Evolutionary conservation across 441 rosid species (phyloP).

Genomic region (Pelargonium myrrhifolium): DNA sequence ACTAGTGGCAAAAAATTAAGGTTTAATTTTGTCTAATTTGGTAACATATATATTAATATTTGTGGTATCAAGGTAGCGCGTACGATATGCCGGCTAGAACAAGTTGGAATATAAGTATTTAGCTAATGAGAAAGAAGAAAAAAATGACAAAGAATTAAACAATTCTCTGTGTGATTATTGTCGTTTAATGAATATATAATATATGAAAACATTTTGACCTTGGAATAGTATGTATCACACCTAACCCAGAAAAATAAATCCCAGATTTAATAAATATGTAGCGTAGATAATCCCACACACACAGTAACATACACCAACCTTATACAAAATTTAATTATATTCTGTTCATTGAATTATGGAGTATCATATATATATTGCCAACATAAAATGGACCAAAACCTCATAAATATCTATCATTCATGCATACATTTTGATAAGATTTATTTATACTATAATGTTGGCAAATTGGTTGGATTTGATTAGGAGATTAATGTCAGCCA

Average conservation of each 20-base stretch:
- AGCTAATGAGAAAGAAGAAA: constrained; percentile 2
- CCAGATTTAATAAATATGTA: background rate
- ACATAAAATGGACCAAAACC: no score
- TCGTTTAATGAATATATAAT: constrained; percentile 17
- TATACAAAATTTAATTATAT: background rate
- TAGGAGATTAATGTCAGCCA: constrained; percentile 1
- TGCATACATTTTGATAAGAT: no score
- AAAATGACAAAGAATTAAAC: background rate
- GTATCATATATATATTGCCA: no score
- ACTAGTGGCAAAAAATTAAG: no score
- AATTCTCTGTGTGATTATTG: background rate
- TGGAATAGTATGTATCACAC: constrained; percentile 16
- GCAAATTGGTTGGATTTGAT: constrained; percentile 16
- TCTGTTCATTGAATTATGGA: background rate
- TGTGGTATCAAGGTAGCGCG: background rate
- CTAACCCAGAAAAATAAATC: constrained; percentile 17
- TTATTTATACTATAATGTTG: background rate
- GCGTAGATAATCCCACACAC: constrained; percentile 2
- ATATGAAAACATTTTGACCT: constrained; percentile 7
- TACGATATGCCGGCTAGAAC: background rate
- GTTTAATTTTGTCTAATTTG: no score
- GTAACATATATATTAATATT: no score
- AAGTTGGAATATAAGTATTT: background rate
- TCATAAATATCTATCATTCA: no score
- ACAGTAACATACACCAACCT: background rate